These are phyloP conservation scores for Iris macrosiphon DNA, from an alignment of 106 monocot genomes.

Conservation along the genomic window DNA sequence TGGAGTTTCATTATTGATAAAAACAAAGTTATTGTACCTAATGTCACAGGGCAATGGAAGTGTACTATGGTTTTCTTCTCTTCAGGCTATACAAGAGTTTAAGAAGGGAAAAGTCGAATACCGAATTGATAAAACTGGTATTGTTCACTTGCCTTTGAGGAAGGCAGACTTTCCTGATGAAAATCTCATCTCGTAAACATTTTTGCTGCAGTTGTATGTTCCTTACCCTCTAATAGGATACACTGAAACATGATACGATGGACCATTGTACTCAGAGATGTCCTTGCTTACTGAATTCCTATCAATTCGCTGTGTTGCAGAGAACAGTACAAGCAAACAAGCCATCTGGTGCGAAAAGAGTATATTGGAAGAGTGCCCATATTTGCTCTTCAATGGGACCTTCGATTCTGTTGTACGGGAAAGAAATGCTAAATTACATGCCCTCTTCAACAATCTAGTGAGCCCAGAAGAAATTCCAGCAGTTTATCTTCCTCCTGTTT, in stretches of 20 bases:
- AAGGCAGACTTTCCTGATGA: constrained; percentile 76
- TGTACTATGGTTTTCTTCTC: constrained; percentile 9
- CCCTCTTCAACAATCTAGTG: constrained; percentile 13
- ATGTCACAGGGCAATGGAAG: too few relatives aligned
- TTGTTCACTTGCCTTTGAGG: constrained; percentile 90
- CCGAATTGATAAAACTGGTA: constrained; percentile 93
- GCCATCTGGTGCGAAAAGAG: constrained; percentile 91
- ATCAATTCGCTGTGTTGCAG: constrained; percentile 15
- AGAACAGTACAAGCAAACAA: constrained; percentile 91
- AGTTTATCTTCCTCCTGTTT: too few relatives aligned
- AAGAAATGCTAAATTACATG: constrained; percentile 90
- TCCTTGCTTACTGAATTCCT: not conserved
- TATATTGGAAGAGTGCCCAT: constrained; percentile 96
- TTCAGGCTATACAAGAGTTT: constrained; percentile 95
- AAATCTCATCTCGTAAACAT: constrained; percentile 83
- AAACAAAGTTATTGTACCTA: too few relatives aligned
- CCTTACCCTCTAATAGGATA: constrained; percentile 1
- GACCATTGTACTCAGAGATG: too few relatives aligned
- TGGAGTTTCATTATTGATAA: too few relatives aligned
- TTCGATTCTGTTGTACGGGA: constrained; percentile 73
- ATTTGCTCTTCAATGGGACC: constrained; percentile 99
- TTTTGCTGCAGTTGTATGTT: constrained; percentile 73
- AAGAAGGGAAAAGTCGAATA: constrained; percentile 98
- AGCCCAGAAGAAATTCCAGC: too few relatives aligned
- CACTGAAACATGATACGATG: too few relatives aligned